A percentile compares a stretch with the other conserved stretches of the same genome.
Evolutionary conservation across 352 stramenopile species (phyloP).

Genomic region (Blastocystis sp.): DNA sequence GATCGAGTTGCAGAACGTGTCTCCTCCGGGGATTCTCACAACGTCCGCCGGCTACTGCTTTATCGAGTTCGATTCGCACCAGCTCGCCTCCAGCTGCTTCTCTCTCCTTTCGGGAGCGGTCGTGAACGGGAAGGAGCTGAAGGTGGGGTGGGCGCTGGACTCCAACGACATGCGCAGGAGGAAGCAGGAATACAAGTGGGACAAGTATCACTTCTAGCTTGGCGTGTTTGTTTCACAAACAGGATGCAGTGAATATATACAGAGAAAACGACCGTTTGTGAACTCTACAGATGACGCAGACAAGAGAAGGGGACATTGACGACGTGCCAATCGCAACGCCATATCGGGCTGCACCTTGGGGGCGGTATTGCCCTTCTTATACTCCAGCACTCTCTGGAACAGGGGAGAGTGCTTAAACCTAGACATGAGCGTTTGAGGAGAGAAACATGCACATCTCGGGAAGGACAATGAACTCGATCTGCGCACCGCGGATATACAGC

Average conservation of each 20-base stretch:
- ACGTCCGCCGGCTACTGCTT: slow-evolving; percentile 64
- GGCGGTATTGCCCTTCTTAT: slow-evolving; percentile 63
- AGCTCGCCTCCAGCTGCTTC: slow-evolving; percentile 63
- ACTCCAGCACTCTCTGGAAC: slow-evolving; percentile 67
- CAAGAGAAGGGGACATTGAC: neutral
- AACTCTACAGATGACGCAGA: neutral
- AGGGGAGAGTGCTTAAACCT: slow-evolving; percentile 69
- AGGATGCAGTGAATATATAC: neutral
- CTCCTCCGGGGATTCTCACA: slow-evolving; percentile 27
- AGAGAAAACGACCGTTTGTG: neutral
- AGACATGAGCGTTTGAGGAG: neutral
- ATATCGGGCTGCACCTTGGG: slow-evolving; percentile 44
- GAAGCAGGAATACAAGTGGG: slow-evolving; percentile 64
- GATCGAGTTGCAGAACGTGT: slow-evolving; percentile 60
- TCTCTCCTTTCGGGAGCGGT: slow-evolving; percentile 60
- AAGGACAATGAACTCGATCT: slow-evolving; percentile 65
- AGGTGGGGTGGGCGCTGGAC: slow-evolving; percentile 68
- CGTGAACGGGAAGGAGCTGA: slow-evolving; percentile 67
- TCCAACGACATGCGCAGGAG: slow-evolving; percentile 48
- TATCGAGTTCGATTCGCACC: slow-evolving; percentile 67
- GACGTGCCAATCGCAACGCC: neutral
- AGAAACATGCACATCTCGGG: slow-evolving; percentile 33
- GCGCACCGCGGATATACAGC: slow-evolving; percentile 60
- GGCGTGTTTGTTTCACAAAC: slow-evolving; percentile 35
- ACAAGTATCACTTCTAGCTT: slow-evolving; percentile 55